Evolutionary conservation across 441 rosid genomes (phyloP), one percentile per base, ranked within the genome.

Genomic region (Erodium texanum): DNA sequence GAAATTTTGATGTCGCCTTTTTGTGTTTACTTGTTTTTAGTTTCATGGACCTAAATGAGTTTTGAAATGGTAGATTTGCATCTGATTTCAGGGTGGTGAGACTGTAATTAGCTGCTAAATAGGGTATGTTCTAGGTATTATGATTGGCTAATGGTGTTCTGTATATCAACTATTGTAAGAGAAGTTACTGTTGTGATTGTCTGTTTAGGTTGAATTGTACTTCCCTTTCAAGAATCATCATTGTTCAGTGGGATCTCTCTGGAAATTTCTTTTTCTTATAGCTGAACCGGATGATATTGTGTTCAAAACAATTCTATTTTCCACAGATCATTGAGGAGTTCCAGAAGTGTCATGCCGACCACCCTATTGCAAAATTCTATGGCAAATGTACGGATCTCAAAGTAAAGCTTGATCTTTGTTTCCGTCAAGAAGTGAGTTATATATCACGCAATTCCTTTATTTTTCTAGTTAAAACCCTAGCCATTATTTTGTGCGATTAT

Each of bases 311-410:
- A 36, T 36, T 64, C n/a, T 54, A 8, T 63, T 18, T 56, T 70
- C 20, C 67, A 48, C 81, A 90, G 97, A 87, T 93, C 50, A 90
- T 93, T 69, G 93, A 89, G 81, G 79, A 86, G 73, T 93, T 93
- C 71, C 94, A 89, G 70, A 86, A 87, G 74, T 93, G 98, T 79
- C 98, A 93, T 79, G 45, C 68, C 19, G 97, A 89, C 62, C 96
- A 93, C 81, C 98, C 96, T 0, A 61, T 86, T 20, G 87, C 80
- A 23, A 93, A 90, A 75, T 87, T 93, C 81, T 87, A 89, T 1
- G 98, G 97, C 24, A 81, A 90, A 10, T 93, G 98, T 69, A 93
- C 96, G 0, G 86, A 87, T 29, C 87, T 93, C 45, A 90, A 93
- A 76, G 73, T 93, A 61, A 87, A 93, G 82, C 96, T 90, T 12